Evolutionary conservation across 2,329 filamentous ascomycete genomes (phyloP).

Genomic region (Fusarium clavum): DNA sequence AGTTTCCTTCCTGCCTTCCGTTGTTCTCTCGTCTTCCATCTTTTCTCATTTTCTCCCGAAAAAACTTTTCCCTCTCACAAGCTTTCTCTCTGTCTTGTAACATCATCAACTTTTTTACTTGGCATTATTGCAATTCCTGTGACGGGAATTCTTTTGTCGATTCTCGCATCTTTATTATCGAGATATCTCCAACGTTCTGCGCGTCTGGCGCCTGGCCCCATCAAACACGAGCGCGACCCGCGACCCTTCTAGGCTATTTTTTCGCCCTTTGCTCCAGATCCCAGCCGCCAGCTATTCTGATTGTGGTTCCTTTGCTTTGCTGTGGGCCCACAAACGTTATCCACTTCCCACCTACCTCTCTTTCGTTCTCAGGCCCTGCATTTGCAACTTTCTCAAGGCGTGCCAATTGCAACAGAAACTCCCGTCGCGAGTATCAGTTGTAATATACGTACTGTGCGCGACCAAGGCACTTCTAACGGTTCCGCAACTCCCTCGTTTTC

Average conservation of each 20-base stretch:
- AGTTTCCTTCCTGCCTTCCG: conserved; percentile 31
- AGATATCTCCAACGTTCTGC: conserved; percentile 42
- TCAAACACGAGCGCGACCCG: conserved; percentile 45
- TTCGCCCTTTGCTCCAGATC: conserved; percentile 43
- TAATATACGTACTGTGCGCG: conserved; percentile 37
- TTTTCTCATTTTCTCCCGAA: conserved; percentile 38
- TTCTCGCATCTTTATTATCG: conserved; percentile 21
- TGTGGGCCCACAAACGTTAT: conserved; percentile 46
- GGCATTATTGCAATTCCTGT: conserved; percentile 12
- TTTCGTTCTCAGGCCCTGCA: conserved; percentile 10
- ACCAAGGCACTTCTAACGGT: conserved; percentile 42
- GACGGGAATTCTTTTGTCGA: conserved; percentile 12
- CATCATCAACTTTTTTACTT: conserved; percentile 35
- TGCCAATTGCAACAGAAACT: conserved; percentile 32
- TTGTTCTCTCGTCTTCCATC: conserved; percentile 43
- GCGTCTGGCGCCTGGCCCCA: conserved; percentile 47
- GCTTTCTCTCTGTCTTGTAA: background rate
- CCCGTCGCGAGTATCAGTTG: conserved; percentile 33
- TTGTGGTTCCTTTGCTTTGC: conserved; percentile 45
- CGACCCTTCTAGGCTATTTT: conserved; percentile 44
- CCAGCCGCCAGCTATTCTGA: conserved; percentile 46
- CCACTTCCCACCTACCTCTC: conserved; percentile 43
- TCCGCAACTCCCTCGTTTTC: conserved; percentile 32
- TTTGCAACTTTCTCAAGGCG: conserved; percentile 25
- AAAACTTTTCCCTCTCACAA: conserved; percentile 41